phyloP scores from a whole-genome alignment of 169 alveolate genomes.

The Theileria parva region DNA sequence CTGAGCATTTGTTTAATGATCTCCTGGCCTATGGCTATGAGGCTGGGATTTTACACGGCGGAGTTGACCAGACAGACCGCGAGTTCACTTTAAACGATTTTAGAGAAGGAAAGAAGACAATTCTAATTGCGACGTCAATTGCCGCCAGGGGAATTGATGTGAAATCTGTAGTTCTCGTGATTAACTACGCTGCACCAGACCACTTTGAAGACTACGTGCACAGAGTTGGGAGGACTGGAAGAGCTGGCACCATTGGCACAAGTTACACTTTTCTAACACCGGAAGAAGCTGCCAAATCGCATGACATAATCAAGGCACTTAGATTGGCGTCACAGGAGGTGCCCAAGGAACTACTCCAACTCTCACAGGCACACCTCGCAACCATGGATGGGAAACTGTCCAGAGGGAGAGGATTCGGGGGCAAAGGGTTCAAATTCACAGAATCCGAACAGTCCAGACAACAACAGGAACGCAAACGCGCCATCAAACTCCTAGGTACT shows the following conservation, averaged over 20 bases:
- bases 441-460: slow-evolving; percentile 88
- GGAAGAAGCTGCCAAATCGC: slow-evolving; percentile 92
- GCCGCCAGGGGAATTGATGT: slow-evolving; percentile 99
- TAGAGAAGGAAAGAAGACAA: slow-evolving; percentile 75
- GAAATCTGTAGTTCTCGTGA: slow-evolving; percentile 90
- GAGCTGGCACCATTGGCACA: slow-evolving; percentile 98
- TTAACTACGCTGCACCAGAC: slow-evolving; percentile 96
- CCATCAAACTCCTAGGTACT: slow-evolving; percentile 81
- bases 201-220: slow-evolving; percentile 99
- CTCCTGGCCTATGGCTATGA: slow-evolving; percentile 84
- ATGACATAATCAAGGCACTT: slow-evolving; percentile 90
- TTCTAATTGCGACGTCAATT: slow-evolving; percentile 97
- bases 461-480: slow-evolving; percentile 83
- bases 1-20: slow-evolving; percentile 90
- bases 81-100: slow-evolving; percentile 91
- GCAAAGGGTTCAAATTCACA: slow-evolving; percentile 93
- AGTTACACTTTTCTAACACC: slow-evolving; percentile 94
- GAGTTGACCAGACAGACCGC: slow-evolving; percentile 97
- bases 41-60: slow-evolving; percentile 94
- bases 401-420: slow-evolving; percentile 88
- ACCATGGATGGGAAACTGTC: slow-evolving; percentile 81
- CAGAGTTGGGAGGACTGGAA: slow-evolving; percentile 99
- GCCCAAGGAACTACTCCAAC: slow-evolving; percentile 63
- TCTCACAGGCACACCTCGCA: slow-evolving; percentile 81
- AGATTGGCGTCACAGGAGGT: slow-evolving; percentile 67